phyloP scores from a whole-genome alignment of 139 green algal genomes.

The Zygnema circumcarinatum region DNA sequence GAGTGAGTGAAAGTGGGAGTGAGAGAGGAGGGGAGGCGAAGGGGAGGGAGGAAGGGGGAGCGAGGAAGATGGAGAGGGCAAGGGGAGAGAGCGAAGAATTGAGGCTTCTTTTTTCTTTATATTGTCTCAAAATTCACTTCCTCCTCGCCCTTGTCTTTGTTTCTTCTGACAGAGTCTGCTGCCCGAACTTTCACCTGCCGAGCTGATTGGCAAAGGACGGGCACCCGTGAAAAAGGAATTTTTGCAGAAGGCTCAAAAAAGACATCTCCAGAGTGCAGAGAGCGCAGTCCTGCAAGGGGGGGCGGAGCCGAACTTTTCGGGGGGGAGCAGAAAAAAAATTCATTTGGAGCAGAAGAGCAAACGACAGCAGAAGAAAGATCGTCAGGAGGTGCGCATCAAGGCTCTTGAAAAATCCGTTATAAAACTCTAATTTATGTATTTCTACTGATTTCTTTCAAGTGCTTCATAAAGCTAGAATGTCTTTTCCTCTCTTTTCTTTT shows the following conservation, averaged over 20 bases:
- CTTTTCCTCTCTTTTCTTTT: not conserved
- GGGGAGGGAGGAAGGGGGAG: too few species aligned
- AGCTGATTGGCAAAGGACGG: constrained; percentile 32
- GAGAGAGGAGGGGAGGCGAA: too few species aligned
- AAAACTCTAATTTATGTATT: not conserved
- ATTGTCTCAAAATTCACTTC: too few species aligned
- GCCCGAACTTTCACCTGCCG: constrained; percentile 11
- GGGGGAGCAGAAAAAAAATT: not conserved
- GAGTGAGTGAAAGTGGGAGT: too few species aligned
- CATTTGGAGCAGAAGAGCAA: constrained; percentile 35
- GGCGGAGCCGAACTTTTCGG: not conserved
- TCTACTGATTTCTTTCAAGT: not conserved
- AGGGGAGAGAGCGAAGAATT: too few species aligned
- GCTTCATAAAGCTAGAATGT: not conserved
- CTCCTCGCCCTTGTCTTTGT: too few species aligned
- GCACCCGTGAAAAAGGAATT: constrained; percentile 41
- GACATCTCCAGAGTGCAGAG: not conserved
- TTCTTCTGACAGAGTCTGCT: too few species aligned
- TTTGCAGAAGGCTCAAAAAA: constrained; percentile 25
- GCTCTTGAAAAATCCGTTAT: not conserved
- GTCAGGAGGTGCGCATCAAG: constrained; percentile 12
- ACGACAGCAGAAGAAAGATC: constrained; percentile 31
- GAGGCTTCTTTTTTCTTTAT: too few species aligned
- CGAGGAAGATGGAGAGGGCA: too few species aligned
- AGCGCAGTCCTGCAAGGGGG: not conserved